Evolutionary conservation across 805 yeast species (phyloP), one percentile per base, ranked within the genome.

Genomic region (Metschnikowia lunata): DNA sequence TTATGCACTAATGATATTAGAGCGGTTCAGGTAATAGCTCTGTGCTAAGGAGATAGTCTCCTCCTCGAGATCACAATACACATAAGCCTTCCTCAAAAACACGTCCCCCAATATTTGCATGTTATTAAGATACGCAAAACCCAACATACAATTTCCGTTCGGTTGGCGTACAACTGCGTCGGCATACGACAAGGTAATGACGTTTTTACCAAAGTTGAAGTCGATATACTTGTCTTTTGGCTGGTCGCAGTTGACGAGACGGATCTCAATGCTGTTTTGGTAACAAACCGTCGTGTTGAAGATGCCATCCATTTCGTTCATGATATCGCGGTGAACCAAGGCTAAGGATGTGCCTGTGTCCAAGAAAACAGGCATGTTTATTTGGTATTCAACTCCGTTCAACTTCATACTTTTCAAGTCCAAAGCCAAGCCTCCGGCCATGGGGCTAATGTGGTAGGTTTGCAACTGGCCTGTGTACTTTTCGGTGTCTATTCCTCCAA

Each of bases 401-500:
- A 50, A 34, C 12, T 6, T 11, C 30, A 47, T 30, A 1, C 40
- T 31, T 1, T 18, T 32, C 29, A 47, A 31, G 13, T 36, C 31
- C 7, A 47, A 33, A 1, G 32, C 46, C 28, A 49, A 38, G 13
- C 49, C 48, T 9, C 36, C 36, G 23, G 23, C 14, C 6, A n/a
- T 4, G 28, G n/a, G 3, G 27, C 28, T 14, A 33, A 26, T 28
- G 18, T 28, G 13, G 37, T 37, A 37, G 31, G n/a, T 42, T 9
- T 7, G 15, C 39, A 52, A 40, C 11, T 39, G 23, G 33, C 52
- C 50, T 11, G 54, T 30, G 52, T 62, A 67, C 53, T 69, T 70
- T 38, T 69, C 66, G 43, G 62, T 64, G 51, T 69, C 74, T n/a
- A 67, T 64, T 5, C 72, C 74, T 2, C 75, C 75, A 56, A 69